phyloP scores from a whole-genome alignment of 2,329 filamentous ascomycete genomes.

The Pseudogymnoascus pannorum region DNA sequence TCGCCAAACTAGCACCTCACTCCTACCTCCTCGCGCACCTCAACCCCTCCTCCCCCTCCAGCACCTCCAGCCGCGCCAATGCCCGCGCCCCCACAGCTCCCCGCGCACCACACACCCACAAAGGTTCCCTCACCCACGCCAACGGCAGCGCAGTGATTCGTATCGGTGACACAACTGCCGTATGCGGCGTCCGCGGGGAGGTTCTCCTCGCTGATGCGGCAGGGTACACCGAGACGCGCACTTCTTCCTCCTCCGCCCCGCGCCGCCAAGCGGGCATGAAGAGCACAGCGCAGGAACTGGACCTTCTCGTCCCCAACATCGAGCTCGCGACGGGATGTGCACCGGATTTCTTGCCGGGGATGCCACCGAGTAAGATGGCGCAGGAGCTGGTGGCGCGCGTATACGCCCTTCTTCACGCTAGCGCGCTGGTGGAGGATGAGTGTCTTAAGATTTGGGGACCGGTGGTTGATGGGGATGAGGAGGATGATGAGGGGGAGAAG shows the following conservation, averaged over 20 bases:
- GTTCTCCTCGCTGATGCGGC: constrained; percentile 72
- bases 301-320: constrained; percentile 85
- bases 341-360: constrained; percentile 76
- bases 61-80: constrained; percentile 66
- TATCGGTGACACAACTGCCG: constrained; percentile 84
- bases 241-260: constrained; percentile 26
- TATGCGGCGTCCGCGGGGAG: constrained; percentile 86
- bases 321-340: constrained; percentile 87
- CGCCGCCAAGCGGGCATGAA: constrained; percentile 25
- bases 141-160: constrained; percentile 86
- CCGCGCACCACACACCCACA: constrained; percentile 69
- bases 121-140: constrained; percentile 77
- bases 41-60: constrained; percentile 44
- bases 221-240: constrained; percentile 45
- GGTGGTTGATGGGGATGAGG: constrained; percentile 38
- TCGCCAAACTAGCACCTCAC: constrained; percentile 82
- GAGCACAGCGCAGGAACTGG: constrained; percentile 48
- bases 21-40: constrained; percentile 88
- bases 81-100: constrained; percentile 65
- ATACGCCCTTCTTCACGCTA: constrained; percentile 66
- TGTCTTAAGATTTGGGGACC: constrained; percentile 68
- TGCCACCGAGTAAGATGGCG: constrained; percentile 69
- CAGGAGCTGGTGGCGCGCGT: constrained; percentile 77
- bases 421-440: constrained; percentile 54
- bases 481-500: constrained; percentile 24